A percentile compares a stretch with the other conserved stretches of the same genome.
Evolutionary conservation across 2,329 filamentous ascomycete species (phyloP).

Genomic region (Cladosporium sp.): DNA sequence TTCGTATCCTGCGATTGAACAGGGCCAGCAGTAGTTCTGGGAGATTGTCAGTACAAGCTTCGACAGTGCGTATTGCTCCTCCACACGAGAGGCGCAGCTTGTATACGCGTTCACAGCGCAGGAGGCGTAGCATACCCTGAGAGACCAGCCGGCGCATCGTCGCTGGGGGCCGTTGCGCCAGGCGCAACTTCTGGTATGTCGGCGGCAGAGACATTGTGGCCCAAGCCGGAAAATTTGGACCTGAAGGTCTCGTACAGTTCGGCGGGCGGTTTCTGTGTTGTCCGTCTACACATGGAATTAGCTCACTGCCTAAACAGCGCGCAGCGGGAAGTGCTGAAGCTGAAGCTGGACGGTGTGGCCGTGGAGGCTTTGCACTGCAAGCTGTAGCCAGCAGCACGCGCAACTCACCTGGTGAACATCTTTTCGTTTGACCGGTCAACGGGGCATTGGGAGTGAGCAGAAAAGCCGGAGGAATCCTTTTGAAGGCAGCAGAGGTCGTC

Average conservation of each 20-base stretch:
- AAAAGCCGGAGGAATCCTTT: slow-evolving; percentile 6
- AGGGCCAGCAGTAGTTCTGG: background rate
- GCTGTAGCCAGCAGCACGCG: slow-evolving; percentile 1
- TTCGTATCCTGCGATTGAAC: slow-evolving; percentile 13
- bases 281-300: slow-evolving; percentile 33
- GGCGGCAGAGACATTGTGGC: slow-evolving; percentile 37
- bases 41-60: background rate
- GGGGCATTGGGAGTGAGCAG: slow-evolving; percentile 2
- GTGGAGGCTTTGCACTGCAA: slow-evolving; percentile 13
- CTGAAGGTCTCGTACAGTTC: slow-evolving; percentile 81
- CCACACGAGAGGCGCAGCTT: background rate
- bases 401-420: slow-evolving; percentile 11
- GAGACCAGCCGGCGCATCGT: slow-evolving; percentile 33
- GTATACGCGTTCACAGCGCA: background rate
- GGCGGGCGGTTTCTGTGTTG: slow-evolving; percentile 78
- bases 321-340: background rate
- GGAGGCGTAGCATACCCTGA: background rate
- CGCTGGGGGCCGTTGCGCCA: slow-evolving; percentile 34
- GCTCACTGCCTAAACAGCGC: slow-evolving; percentile 13
- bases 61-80: background rate
- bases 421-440: slow-evolving; percentile 2
- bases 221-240: slow-evolving; percentile 72
- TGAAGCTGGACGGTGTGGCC: slow-evolving; percentile 11
- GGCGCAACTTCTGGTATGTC: slow-evolving; percentile 44
- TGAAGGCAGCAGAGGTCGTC: background rate